Evolutionary conservation across 1,284 basidiomycete species (phyloP), one percentile per base, ranked within the genome.

Genomic region (Boletus semigastroideus): DNA sequence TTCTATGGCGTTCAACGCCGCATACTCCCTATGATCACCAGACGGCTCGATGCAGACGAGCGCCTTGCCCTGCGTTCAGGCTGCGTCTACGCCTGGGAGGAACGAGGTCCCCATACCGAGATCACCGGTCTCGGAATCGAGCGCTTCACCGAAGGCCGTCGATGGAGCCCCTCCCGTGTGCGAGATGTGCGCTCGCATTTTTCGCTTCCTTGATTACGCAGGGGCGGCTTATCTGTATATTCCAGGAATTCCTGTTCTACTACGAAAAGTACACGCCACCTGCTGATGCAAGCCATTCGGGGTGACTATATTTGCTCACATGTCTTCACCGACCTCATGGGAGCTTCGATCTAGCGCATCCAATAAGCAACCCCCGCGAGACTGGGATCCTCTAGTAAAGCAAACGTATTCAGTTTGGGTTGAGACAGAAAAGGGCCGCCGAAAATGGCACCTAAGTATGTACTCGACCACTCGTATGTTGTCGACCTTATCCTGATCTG

Each of bases 1-100:
- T 92, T 92, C 72, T 83, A 79, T 59, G 88, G 83, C 38, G 78
- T 90, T 51, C 80, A 83, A 42, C 77, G 76, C 51, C 79, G 81
- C 49, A 58, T 81, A 42, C 74, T 91, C 45, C 80, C 81, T 52
- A 87, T 91, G 79, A 86, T 90, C 59, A 83, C 84, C 43, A 78
- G 89, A 57, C 78, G 89, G 14, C 78, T 92, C 48, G 90, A 91
- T 61, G 82, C 86, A 37, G 87, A 90, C 59, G 89, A 84, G 58
- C 80, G 84, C 44, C 74, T 77, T 19, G 80, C 82, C 2, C 72
- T 87, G 55, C 66, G 72, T 39, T 78, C 87, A 5, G 89, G 89
- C 27, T 87, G 87, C 59, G 82, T 90, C 49, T 92, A 91, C 64
- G 85, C 88, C 49, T 92, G 90, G 90, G 90, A 92, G 68, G 89